A percentile compares a stretch with the other conserved stretches of the same genome.
Conservation (phyloP, 140 eudicot species). For the Anethum foeniculum region DNA sequence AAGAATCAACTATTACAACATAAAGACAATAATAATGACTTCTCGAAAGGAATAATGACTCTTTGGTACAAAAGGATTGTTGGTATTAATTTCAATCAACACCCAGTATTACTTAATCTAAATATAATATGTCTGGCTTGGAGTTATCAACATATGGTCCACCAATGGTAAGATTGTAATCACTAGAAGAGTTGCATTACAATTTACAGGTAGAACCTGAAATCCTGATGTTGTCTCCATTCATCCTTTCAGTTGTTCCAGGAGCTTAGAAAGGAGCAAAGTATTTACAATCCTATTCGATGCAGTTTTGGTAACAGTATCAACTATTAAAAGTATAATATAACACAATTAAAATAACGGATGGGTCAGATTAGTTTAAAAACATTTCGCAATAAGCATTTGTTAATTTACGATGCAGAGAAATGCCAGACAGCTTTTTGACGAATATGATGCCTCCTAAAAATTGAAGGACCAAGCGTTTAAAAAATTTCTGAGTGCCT, state of each 20-base stretch:
- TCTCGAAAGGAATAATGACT: constrained; percentile 78
- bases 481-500: no score
- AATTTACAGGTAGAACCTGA: constrained; percentile 64
- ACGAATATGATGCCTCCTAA: no score
- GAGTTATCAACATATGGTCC: constrained; percentile 86
- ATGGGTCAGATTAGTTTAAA: constrained; percentile 70
- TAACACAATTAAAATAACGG: no score
- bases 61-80: constrained; percentile 55
- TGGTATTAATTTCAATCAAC: constrained; percentile 60
- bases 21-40: constrained; percentile 73
- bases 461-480: no score
- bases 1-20: constrained; percentile 91
- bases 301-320: constrained; percentile 87
- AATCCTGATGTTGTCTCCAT: constrained; percentile 85
- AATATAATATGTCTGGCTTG: constrained; percentile 59
- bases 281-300: constrained; percentile 94
- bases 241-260: constrained; percentile 84
- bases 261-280: constrained; percentile 71
- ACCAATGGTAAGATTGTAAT: constrained; percentile 85
- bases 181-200: constrained; percentile 81
- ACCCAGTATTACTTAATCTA: constrained; percentile 90
- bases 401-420: no score
- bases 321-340: constrained; percentile 39
- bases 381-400: no score
- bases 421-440: no score